Base-by-base conservation (phyloP, 306 rosid genomes). In the Citrullus mucosospermus region DNA sequence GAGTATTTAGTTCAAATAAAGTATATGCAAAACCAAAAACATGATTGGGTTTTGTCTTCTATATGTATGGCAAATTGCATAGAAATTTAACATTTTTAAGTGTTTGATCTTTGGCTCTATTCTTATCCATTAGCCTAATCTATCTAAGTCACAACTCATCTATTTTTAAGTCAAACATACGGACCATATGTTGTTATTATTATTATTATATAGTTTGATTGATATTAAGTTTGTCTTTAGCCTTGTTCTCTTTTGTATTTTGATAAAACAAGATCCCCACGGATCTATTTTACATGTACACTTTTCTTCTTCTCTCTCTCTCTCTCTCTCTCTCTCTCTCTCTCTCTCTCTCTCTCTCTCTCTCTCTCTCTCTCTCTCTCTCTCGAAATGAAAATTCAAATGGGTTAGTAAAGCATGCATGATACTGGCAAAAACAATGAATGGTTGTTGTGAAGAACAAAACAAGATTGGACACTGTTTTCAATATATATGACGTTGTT, bases 391-490 rank as follows among this genome's bases (percentile, higher is more conserved):
- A 60, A 65, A 65, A 67, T 69, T 71, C 15, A 71, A 71, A 48
- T 48, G 58, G 11, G 50, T 36, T 36, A 43, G 32, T 12, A 30
- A 6, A 70, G 30, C 16, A 68, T 44, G 76, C 38, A 53, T 25
- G 67, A 46, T 12, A 44, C 20, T 43, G 74, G 75, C 46, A 69
- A 69, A 14, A 38, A 43, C 41, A 71, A 70, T 84, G 81, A 72
- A 50, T 86, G 81, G 82, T 83, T 79, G 43, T 69, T 76, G 83
- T 80, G 65, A 62, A 75, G 76, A 79, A 85, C 69, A 81, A 87
- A 85, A 75, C 81, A 81, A 80, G 75, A 53, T 46, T 59, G 81
- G 72, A 78, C 85, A 34, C 59, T 48, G 25, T 28, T 71, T 71
- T 48, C 59, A 22, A 71, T 44, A 70, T 13, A 30, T 15, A 2